Conservation (phyloP, 805 yeast genomes). For the Saturnispora hagleri region DNA sequence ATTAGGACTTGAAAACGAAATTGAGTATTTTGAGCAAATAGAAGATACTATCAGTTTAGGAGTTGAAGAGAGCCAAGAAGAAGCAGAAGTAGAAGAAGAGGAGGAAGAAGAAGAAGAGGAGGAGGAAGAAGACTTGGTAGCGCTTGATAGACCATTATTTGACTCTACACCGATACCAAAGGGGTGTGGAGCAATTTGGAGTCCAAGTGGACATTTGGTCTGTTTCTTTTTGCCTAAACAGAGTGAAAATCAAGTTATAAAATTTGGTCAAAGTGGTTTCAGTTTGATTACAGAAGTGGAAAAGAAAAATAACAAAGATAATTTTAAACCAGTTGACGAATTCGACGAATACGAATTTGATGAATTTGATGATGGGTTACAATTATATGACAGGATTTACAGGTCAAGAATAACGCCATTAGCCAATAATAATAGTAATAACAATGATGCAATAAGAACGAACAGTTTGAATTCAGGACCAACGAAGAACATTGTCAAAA, state of each 20-base stretch:
- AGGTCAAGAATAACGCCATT: slow-evolving; percentile 47
- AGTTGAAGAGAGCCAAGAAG: neutral
- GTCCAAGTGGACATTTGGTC: slow-evolving; percentile 65
- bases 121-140: neutral
- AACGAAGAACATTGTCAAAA: slow-evolving; percentile 46
- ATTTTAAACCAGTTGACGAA: slow-evolving; percentile 22
- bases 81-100: slow-evolving; percentile 13
- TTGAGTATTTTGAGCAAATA: neutral
- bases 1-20: neutral
- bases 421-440: slow-evolving; percentile 27
- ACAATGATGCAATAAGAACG: neutral
- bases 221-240: slow-evolving; percentile 68
- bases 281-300: slow-evolving; percentile 29
- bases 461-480: slow-evolving; percentile 6
- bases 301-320: slow-evolving; percentile 22
- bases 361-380: slow-evolving; percentile 28
- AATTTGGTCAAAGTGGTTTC: slow-evolving; percentile 47
- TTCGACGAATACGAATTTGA: slow-evolving; percentile 25
- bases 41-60: neutral
- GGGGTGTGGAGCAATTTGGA: slow-evolving; percentile 90
- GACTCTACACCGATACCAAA: slow-evolving; percentile 89
- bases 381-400: slow-evolving; percentile 44
- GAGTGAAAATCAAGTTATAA: slow-evolving; percentile 33
- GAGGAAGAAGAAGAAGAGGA: slow-evolving; percentile 13
- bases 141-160: slow-evolving; percentile 28